phyloP scores from a whole-genome alignment of 805 yeast species.

The Kodamaea kakaduensis region DNA sequence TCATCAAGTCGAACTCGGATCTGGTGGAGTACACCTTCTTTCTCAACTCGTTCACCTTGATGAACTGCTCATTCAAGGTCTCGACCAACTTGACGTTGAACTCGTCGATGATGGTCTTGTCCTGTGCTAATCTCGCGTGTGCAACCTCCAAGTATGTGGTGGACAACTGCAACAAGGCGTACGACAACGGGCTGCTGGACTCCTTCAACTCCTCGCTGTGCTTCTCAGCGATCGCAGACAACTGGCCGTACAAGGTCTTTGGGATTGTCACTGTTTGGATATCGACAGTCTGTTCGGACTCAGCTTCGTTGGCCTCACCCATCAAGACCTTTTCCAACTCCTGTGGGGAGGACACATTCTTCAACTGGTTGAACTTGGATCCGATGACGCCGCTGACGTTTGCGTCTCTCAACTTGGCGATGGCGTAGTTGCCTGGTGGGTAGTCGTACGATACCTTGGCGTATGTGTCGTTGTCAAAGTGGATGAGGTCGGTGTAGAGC shows the following conservation, averaged over 20 bases:
- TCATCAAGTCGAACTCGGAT: slow-evolving; percentile 62
- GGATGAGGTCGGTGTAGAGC: slow-evolving; percentile 50
- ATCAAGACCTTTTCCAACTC: slow-evolving; percentile 59
- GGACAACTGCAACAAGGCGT: slow-evolving; percentile 51
- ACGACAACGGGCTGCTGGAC: slow-evolving; percentile 46
- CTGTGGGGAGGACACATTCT: slow-evolving; percentile 60
- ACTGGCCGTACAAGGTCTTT: slow-evolving; percentile 70
- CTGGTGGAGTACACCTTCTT: slow-evolving; percentile 67
- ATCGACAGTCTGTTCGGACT: slow-evolving; percentile 17
- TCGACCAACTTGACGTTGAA: slow-evolving; percentile 55
- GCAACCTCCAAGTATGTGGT: slow-evolving; percentile 62
- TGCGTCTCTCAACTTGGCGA: slow-evolving; percentile 58
- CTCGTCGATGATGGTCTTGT: slow-evolving; percentile 53
- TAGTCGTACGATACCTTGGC: slow-evolving; percentile 76
- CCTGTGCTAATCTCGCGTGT: slow-evolving; percentile 66
- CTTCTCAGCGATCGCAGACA: slow-evolving; percentile 51
- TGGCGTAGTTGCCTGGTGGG: slow-evolving; percentile 57
- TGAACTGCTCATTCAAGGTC: slow-evolving; percentile 54
- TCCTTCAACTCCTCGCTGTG: slow-evolving; percentile 47
- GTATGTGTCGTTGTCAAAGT: slow-evolving; percentile 49
- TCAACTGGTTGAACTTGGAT: slow-evolving; percentile 54
- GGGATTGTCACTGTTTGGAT: slow-evolving; percentile 45
- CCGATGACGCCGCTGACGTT: slow-evolving; percentile 56
- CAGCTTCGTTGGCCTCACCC: slow-evolving; percentile 23
- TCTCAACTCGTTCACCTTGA: slow-evolving; percentile 56